A percentile compares a stretch with the other conserved stretches of the same genome.
Conservation (phyloP, 2,329 filamentous ascomycete species). For the Sporothrix luriei region DNA sequence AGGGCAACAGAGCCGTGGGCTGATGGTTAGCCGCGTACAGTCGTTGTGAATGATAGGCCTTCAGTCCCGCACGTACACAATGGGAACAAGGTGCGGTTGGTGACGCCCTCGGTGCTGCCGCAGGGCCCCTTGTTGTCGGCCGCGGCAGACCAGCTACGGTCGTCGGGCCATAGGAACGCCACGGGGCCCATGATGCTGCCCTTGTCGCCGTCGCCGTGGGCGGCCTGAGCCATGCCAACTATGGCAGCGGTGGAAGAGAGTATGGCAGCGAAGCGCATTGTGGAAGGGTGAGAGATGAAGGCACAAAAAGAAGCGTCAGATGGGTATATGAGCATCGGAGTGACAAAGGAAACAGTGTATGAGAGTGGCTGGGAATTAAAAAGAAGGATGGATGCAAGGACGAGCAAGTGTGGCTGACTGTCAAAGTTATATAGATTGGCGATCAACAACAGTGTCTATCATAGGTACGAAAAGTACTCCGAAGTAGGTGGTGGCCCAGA, state of each 20-base stretch:
- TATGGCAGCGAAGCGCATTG: slow-evolving; percentile 27
- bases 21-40: neutral
- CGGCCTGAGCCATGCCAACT: slow-evolving; percentile 25
- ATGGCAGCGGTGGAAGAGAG: too few relatives aligned
- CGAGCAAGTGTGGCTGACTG: slow-evolving; percentile 12
- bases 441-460: neutral
- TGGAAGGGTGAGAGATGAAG: neutral
- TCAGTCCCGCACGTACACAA: slow-evolving; percentile 43
- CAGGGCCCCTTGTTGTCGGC: slow-evolving; percentile 57
- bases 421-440: slow-evolving; percentile 27
- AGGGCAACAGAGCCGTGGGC: slow-evolving; percentile 34
- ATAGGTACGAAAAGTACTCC: too few relatives aligned
- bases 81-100: slow-evolving; percentile 55
- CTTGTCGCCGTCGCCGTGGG: slow-evolving; percentile 39
- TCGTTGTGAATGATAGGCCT: neutral
- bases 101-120: slow-evolving; percentile 50
- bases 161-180: slow-evolving; percentile 58
- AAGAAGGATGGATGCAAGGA: neutral
- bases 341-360: neutral
- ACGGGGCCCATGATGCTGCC: slow-evolving; percentile 55
- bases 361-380: neutral
- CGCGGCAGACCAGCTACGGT: slow-evolving; percentile 53
- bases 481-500: slow-evolving; percentile 1
- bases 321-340: neutral
- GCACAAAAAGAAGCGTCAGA: neutral